Evolutionary conservation across 257 asterid species (phyloP), one percentile per base, ranked within the genome.

Genomic region (Ajuga chamaepitys): DNA sequence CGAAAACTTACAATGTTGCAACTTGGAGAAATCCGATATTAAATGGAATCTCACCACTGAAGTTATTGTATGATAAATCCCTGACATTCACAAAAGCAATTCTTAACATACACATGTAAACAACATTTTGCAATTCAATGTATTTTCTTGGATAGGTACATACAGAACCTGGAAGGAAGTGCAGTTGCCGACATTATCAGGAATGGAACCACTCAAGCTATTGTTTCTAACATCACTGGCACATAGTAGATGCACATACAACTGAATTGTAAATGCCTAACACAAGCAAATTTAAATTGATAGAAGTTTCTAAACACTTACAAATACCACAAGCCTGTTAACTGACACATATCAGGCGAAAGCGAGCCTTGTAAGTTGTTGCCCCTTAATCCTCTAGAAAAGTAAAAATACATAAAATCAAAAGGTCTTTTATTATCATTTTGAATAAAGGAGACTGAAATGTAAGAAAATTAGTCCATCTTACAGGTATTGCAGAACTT

Each of bases 121-220:
- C 18, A 9, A 34, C 5, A 42, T 3, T 38, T 17, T 9, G 2
- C 2, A 30, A 50, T 66, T 2, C 26, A 35, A 22, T 8, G n/a
- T 34, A 35, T 11, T 10, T 9, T 8, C 11, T 28, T 22, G 26
- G 68, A 68, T 12, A 46, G 91, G 52, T 83, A 94, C 99, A 38
- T 85, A 94, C 99, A 94, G 78, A 80, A 94, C 99, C 86, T 94
- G 96, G 88, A 94, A 94, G 77, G 91, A 80, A 35, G 96, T 88
- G 76, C 99, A 94, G 68, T 94, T 94, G 73, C 99, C 99, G 18
- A 94, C 82, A 57, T 66, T 82, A 16, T 78, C 86, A 46, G 99
- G 98, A 72, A 94, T 85, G 21, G 91, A 64, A 55, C 99, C 98
- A 32, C 91, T 84, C 83, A 94, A 83, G 66, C 99, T 90, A 66